Base-by-base conservation (phyloP, 2,329 filamentous ascomycete genomes). In the Trichoderma endophyticum region DNA sequence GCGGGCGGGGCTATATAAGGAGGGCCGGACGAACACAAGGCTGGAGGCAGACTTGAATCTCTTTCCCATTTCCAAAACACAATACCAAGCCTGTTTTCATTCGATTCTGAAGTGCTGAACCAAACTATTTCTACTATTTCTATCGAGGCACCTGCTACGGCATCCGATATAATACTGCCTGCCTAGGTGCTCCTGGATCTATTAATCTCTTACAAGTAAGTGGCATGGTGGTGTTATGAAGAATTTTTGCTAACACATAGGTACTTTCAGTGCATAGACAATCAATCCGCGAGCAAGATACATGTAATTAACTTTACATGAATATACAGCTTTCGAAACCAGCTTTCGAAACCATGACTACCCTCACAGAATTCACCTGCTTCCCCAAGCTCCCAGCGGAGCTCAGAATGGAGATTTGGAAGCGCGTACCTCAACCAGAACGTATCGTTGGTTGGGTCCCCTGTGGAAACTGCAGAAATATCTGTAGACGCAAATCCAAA, bases 361-460 rank as follows among this genome's bases (percentile, higher is more conserved):
- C 36, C 5, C 56, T 70, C 15, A 66, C 39, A 28, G 60, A 65
- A 11, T 72, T 73, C 60, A 8, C 59, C 14, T 56, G 43, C 11
- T 72, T 72, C 26, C 24, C 30, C 5, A 39, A 18, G 3, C 64
- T 73, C 9, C 70, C 70, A 21, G 28, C 48, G 18, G 72, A 71
- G 59, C 28, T 73, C 26, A 63, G 71, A 21, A 26, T 68, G 15
- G 21, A 28, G 39, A 63, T 72, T 28, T 73, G 71, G 72, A 51
- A 73, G 28, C 62, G 60, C 4, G 60, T 72, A 12, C 51, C 48
- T 26, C 54, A 34, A 24, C 72, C 72, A 18, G 34, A 48, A 18
- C 72, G 70, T 4, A 39, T 73, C 30, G 66, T 72, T 21, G 72
- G 70, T 30, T 61, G 60, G 59, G 39, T 70, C 21, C 65, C 72